Percentiles rank a stretch among this genome's conserved stretches.
Evolutionary conservation across 225 moss, liverwort and hornwort species (phyloP).

Genomic region (Rhytidiadelphus loreus): DNA sequence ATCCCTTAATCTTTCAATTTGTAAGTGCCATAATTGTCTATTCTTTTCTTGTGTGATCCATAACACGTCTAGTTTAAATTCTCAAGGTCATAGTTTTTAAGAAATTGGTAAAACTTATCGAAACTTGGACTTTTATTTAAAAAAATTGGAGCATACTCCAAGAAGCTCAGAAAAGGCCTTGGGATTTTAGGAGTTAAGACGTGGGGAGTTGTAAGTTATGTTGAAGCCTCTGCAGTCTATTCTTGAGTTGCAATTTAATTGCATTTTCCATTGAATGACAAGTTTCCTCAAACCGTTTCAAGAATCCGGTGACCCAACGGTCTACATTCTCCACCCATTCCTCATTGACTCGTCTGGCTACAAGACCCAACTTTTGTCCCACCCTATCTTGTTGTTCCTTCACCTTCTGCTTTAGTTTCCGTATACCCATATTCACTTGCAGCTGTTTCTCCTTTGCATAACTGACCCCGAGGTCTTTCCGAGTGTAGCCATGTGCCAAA

Average conservation of each 20-base stretch:
- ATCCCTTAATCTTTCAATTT: background rate
- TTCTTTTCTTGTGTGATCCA: constrained; percentile 3
- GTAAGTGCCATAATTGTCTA: background rate
- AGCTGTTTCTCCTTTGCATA: constrained; percentile 83
- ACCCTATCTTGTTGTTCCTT: constrained; percentile 79
- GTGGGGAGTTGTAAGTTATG: too few relatives aligned
- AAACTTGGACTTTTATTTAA: background rate
- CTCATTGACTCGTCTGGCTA: constrained; percentile 42
- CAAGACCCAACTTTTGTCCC: constrained; percentile 43
- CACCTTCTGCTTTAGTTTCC: constrained; percentile 63
- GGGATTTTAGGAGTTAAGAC: background rate
- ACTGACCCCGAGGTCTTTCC: constrained; percentile 77
- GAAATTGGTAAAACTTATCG: background rate
- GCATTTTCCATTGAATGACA: constrained; percentile 54
- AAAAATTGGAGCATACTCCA: background rate
- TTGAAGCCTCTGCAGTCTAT: background rate
- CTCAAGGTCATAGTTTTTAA: background rate
- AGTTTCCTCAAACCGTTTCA: constrained; percentile 73
- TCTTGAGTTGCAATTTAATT: constrained; percentile 19
- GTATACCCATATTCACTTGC: constrained; percentile 58
- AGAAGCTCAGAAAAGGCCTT: too few relatives aligned
- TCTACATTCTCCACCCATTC: constrained; percentile 86
- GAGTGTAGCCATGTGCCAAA: constrained; percentile 73
- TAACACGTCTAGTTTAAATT: constrained; percentile 44
- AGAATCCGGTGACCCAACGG: constrained; percentile 65